phyloP scores from a whole-genome alignment of 306 rosid species.

The Cajanus cajan region DNA sequence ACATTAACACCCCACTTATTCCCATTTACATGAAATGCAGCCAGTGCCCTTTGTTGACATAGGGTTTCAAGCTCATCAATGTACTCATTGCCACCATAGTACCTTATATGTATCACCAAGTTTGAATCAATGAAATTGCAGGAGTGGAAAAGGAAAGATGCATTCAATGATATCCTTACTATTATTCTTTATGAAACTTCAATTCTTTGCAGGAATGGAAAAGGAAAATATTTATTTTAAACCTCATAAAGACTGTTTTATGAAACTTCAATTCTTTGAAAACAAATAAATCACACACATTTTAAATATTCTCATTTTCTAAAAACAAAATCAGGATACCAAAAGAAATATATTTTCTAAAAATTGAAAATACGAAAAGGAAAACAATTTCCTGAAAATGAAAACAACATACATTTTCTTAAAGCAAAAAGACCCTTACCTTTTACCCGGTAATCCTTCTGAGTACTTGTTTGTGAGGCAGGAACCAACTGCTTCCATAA shows the following conservation, averaged over 20 bases:
- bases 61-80: constrained; percentile 88
- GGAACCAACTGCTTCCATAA: constrained; percentile 97
- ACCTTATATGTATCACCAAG: constrained; percentile 44
- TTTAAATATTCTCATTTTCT: neutral
- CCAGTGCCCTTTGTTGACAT: constrained; percentile 86
- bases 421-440: constrained; percentile 40
- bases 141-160: neutral
- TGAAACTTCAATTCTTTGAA: neutral
- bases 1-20: constrained; percentile 92
- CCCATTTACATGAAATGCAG: constrained; percentile 71
- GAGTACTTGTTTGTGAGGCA: constrained; percentile 94
- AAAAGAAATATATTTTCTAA: neutral
- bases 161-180: neutral
- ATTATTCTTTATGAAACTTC: too few species aligned
- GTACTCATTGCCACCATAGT: constrained; percentile 92
- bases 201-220: too few species aligned
- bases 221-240: neutral
- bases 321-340: neutral
- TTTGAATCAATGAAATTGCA: constrained; percentile 8
- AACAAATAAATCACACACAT: neutral
- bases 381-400: neutral
- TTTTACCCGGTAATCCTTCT: constrained; percentile 92
- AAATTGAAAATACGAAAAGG: neutral
- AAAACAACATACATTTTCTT: neutral
- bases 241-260: neutral